Evolutionary conservation across 768 basidiomycete genomes (phyloP).

Genomic region (Mycena epipterygia): DNA sequence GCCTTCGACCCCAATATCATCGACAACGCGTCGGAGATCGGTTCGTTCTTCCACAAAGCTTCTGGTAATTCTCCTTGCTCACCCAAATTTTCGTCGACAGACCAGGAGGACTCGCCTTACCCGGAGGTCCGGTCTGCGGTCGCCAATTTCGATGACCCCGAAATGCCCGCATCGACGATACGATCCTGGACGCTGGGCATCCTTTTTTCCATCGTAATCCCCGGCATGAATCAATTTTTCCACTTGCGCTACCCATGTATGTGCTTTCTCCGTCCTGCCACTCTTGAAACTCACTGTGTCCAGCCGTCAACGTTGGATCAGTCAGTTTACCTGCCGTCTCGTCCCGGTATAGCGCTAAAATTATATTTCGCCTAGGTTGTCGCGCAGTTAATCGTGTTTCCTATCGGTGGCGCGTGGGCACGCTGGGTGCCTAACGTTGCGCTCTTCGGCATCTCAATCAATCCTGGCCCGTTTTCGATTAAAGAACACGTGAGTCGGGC

Average conservation of each 20-base stretch:
- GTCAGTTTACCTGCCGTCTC: slow-evolving; percentile 16
- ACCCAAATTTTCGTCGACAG: background rate
- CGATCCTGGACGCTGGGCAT: slow-evolving; percentile 74
- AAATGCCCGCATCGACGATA: slow-evolving; percentile 71
- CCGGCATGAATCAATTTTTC: slow-evolving; percentile 86
- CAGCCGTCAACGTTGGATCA: slow-evolving; percentile 28
- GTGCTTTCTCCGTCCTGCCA: slow-evolving; percentile 40
- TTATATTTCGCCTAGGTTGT: slow-evolving; percentile 58
- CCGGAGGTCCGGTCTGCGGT: slow-evolving; percentile 87
- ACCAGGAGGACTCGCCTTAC: slow-evolving; percentile 84
- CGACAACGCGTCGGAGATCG: slow-evolving; percentile 38
- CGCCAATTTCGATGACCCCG: slow-evolving; percentile 77
- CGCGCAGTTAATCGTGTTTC: slow-evolving; percentile 80
- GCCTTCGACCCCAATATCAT: slow-evolving; percentile 54
- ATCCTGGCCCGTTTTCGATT: slow-evolving; percentile 83
- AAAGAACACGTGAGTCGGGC: slow-evolving; percentile 63
- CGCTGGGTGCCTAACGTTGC: slow-evolving; percentile 64
- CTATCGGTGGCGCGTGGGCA: slow-evolving; percentile 78
- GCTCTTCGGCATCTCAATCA: slow-evolving; percentile 72
- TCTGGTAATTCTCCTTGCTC: background rate
- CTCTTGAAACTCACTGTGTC: background rate
- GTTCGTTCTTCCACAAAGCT: slow-evolving; percentile 31
- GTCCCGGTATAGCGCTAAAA: slow-evolving; percentile 35
- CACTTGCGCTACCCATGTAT: slow-evolving; percentile 73
- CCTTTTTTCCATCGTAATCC: slow-evolving; percentile 68